Percentiles rank a stretch among this genome's conserved stretches.
Conservation (phyloP, 176 grass and related monocot species). For the Rhipidocladum racemiflorum region DNA sequence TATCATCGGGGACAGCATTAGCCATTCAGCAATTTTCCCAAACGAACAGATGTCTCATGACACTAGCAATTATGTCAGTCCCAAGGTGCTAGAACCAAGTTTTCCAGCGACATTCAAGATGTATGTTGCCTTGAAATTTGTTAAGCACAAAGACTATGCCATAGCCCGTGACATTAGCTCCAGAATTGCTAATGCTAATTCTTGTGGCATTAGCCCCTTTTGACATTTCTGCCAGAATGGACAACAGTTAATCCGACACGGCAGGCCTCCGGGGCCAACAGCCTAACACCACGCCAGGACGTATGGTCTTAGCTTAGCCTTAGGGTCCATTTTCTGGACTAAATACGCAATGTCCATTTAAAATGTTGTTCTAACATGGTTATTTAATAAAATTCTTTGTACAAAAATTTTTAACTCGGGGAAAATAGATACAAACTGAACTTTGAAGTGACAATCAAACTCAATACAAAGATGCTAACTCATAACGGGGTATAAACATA, state of each 20-base stretch:
- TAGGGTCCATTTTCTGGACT: neutral
- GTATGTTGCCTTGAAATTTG: neutral
- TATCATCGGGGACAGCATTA: neutral
- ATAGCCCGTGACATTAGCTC: neutral
- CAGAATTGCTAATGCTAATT: neutral
- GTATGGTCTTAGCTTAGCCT: neutral
- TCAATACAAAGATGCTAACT: neutral
- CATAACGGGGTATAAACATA: neutral
- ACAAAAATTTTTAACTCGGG: neutral
- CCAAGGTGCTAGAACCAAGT: neutral
- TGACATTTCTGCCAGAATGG: neutral
- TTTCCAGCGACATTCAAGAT: slow-evolving; percentile 4
- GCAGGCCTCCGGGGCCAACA: neutral
- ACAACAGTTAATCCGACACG: neutral
- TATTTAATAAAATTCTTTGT: slow-evolving; percentile 9
- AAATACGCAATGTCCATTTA: neutral
- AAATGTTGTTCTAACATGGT: neutral
- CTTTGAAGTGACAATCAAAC: neutral
- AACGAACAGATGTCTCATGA: slow-evolving; percentile 12
- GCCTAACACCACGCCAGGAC: neutral
- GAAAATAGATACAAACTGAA: neutral
- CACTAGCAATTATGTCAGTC: slow-evolving; percentile 10
- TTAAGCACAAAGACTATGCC: neutral
- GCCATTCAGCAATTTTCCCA: neutral
- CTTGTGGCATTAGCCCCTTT: neutral